Percentiles rank a stretch among this genome's conserved stretches.
These are phyloP conservation scores for Saksenaea vasiformis DNA, from an alignment of 371 early-diverging fungal genomes.

Conservation along the genomic window DNA sequence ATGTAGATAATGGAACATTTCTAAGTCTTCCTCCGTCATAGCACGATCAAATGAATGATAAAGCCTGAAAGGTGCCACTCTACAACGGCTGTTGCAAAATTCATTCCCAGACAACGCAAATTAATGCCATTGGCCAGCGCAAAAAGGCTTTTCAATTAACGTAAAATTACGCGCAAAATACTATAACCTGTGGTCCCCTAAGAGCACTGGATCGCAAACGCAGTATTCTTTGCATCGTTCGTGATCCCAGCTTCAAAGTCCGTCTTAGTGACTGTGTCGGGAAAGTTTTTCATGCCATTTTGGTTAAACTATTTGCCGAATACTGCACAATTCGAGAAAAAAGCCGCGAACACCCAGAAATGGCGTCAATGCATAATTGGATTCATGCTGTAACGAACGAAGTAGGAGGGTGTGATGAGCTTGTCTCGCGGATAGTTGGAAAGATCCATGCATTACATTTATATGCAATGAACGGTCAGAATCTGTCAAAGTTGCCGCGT, in stretches of 20 bases:
- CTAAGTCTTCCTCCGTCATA: too few relatives aligned
- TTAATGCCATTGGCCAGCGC: too few relatives aligned
- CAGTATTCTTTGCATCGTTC: not conserved
- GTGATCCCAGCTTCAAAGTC: not conserved
- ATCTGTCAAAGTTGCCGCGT: constrained; percentile 16
- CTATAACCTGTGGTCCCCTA: too few relatives aligned
- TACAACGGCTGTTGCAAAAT: too few relatives aligned
- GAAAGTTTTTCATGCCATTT: not conserved
- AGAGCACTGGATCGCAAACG: too few relatives aligned
- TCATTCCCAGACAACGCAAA: too few relatives aligned
- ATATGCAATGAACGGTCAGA: constrained; percentile 2
- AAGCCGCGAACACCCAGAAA: constrained; percentile 1
- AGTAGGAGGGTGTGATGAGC: constrained; percentile 47
- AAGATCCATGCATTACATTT: constrained; percentile 19
- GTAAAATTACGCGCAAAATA: too few relatives aligned
- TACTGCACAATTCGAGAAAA: not conserved
- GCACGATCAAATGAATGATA: too few relatives aligned
- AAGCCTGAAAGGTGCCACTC: too few relatives aligned
- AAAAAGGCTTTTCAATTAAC: too few relatives aligned
- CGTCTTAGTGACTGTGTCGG: not conserved
- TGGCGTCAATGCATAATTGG: constrained; percentile 23
- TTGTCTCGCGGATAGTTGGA: constrained; percentile 30
- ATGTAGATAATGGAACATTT: too few relatives aligned
- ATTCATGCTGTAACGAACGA: constrained; percentile 23
- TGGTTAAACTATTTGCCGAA: not conserved